These are phyloP conservation scores for Monosporascus sp. DNA, from an alignment of 2,329 filamentous ascomycete genomes.

Conservation along the genomic window DNA sequence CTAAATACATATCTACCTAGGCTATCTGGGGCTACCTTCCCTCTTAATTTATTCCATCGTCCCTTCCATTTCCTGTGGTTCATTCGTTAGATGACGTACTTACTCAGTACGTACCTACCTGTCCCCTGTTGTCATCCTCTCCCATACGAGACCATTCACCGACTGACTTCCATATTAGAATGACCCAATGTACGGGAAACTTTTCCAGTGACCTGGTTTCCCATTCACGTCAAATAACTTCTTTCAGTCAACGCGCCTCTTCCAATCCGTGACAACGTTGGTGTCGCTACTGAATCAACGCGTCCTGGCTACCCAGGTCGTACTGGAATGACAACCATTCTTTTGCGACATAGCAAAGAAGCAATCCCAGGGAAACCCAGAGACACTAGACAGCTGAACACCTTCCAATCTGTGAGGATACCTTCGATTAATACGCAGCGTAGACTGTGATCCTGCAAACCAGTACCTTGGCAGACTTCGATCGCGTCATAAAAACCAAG, in stretches of 20 bases:
- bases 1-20: too few relatives aligned
- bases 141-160: neutral
- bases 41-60: neutral
- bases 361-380: neutral
- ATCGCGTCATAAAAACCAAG: neutral
- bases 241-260: neutral
- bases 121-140: neutral
- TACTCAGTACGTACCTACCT: neutral
- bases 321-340: neutral
- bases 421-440: neutral
- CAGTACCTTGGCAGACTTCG: neutral
- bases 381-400: neutral
- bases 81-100: neutral
- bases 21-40: neutral
- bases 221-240: neutral
- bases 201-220: neutral
- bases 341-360: neutral
- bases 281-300: neutral
- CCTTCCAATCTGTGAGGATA: neutral
- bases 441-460: neutral
- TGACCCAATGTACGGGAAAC: neutral
- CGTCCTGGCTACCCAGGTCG: neutral
- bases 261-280: neutral
- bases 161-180: neutral
- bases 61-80: neutral